A percentile compares a stretch with the other conserved stretches of the same genome.
These are phyloP conservation scores for Fomitopsis serialis DNA, from an alignment of 768 basidiomycete species.

Conservation along the genomic window DNA sequence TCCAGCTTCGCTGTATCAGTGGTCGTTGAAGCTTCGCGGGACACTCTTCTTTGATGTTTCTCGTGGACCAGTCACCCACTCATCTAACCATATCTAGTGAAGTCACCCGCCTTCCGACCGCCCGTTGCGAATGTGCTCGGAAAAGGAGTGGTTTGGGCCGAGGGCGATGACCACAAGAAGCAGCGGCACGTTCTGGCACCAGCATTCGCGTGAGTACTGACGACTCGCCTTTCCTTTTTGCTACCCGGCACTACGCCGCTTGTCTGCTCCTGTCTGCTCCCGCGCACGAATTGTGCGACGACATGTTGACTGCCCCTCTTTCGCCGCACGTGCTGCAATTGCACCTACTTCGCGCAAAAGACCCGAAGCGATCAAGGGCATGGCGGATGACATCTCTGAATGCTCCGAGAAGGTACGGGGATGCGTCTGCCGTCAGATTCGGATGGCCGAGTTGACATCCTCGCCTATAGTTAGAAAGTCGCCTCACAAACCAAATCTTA, in stretches of 20 bases:
- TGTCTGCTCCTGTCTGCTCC: too few relatives aligned
- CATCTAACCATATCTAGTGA: constrained; percentile 9
- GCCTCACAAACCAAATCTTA: constrained; percentile 17
- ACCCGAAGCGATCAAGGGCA: constrained; percentile 28
- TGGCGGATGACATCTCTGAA: constrained; percentile 29
- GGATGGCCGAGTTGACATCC: neutral
- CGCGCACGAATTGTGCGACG: too few relatives aligned
- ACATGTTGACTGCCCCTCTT: neutral
- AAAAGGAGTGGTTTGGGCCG: constrained; percentile 26
- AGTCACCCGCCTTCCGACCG: constrained; percentile 22
- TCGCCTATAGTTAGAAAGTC: constrained; percentile 14
- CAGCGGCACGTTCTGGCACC: constrained; percentile 29
- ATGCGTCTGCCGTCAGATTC: neutral
- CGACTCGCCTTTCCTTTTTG: neutral
- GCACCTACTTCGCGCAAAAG: constrained; percentile 9
- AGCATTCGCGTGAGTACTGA: constrained; percentile 30
- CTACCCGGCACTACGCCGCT: too few relatives aligned
- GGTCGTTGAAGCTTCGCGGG: neutral
- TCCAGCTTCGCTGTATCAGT: neutral
- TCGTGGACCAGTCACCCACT: neutral
- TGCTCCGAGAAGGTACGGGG: constrained; percentile 25
- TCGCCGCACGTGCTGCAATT: neutral
- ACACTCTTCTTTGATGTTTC: neutral
- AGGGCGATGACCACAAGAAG: constrained; percentile 24
- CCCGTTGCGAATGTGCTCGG: constrained; percentile 23